phyloP scores from a whole-genome alignment of 179 eudicot genomes.

The Silene noctiflora region DNA sequence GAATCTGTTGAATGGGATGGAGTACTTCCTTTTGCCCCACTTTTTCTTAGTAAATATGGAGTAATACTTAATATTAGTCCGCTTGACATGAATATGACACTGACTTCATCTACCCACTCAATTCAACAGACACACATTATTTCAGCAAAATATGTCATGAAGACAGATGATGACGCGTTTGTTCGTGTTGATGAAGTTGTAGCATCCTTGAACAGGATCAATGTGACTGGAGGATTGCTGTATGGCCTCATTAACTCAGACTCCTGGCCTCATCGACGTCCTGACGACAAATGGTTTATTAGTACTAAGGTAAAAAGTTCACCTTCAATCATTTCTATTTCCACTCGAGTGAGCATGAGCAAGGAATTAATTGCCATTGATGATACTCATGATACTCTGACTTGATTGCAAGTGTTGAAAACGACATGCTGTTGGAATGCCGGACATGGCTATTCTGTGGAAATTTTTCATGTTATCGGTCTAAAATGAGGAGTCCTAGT shows the following conservation, averaged over 20 bases:
- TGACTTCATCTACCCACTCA: conserved; percentile 24
- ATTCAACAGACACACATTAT: conserved; percentile 67
- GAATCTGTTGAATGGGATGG: too few species aligned
- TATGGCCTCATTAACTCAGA: conserved; percentile 88
- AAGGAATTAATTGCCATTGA: not conserved
- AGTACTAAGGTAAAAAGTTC: conserved; percentile 53
- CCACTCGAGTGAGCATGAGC: not conserved
- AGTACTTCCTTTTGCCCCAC: not conserved
- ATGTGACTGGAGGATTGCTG: conserved; percentile 62
- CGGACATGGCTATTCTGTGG: too few species aligned
- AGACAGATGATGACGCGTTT: conserved; percentile 96
- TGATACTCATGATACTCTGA: not conserved
- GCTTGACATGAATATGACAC: not conserved
- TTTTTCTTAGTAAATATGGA: not conserved
- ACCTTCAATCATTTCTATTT: not conserved
- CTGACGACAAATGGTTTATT: conserved; percentile 94
- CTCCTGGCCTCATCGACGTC: conserved; percentile 69
- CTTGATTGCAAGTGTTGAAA: too few species aligned
- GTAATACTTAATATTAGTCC: not conserved
- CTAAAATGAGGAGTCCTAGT: too few species aligned
- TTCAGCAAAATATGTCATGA: conserved; percentile 81
- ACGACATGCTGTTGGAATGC: too few species aligned
- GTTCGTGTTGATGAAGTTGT: conserved; percentile 89
- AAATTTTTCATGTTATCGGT: too few species aligned
- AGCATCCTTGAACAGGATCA: conserved; percentile 53